These are phyloP conservation scores for Lichtheimia ramosa DNA, from an alignment of 371 early-diverging fungal species.

Conservation along the genomic window DNA sequence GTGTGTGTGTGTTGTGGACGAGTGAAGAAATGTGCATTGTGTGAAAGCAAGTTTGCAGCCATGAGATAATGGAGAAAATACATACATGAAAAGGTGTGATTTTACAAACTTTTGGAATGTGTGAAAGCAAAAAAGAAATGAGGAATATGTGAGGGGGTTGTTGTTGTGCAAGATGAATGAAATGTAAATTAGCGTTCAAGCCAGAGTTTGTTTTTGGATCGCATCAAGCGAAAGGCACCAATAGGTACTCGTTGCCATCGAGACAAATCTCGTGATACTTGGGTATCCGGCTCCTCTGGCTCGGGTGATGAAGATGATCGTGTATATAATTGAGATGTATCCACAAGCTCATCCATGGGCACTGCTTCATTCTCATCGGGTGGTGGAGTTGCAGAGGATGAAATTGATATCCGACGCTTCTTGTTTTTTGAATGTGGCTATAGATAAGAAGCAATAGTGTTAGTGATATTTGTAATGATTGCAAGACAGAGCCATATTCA, in stretches of 20 bases:
- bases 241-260: conserved; percentile 67
- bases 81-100: neutral
- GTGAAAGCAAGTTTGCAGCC: conserved; percentile 1
- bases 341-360: conserved; percentile 63
- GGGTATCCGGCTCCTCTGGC: conserved; percentile 34
- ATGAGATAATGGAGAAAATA: neutral
- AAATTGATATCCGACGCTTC: neutral
- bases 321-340: conserved; percentile 56
- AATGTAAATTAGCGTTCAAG: conserved; percentile 32
- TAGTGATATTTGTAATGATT: no score
- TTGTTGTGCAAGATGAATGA: neutral
- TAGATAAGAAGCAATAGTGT: neutral
- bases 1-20: neutral
- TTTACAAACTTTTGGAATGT: conserved; percentile 1
- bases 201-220: conserved; percentile 46
- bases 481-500: neutral
- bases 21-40: neutral
- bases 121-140: neutral
- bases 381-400: conserved; percentile 5
- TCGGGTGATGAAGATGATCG: conserved; percentile 53
- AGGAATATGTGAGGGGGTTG: conserved; percentile 1
- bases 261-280: conserved; percentile 50
- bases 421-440: neutral
- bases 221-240: conserved; percentile 56
- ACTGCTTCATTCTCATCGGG: conserved; percentile 24